phyloP scores from a whole-genome alignment of 306 rosid species.

The Morella rubra region DNA sequence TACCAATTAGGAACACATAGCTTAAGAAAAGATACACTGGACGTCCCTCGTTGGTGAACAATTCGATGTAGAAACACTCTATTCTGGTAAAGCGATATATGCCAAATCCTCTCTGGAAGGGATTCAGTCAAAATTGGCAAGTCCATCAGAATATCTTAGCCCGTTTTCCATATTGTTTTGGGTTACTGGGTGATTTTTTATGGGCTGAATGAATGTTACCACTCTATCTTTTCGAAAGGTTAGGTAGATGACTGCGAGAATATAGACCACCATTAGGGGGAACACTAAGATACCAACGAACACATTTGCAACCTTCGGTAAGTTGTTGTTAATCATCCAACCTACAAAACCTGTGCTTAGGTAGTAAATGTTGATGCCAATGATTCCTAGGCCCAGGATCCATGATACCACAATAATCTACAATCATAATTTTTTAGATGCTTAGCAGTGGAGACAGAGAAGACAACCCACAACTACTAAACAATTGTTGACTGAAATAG shows the following conservation, averaged over 20 bases:
- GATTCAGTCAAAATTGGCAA: constrained; percentile 21
- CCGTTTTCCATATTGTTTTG: constrained; percentile 64
- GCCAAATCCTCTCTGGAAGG: constrained; percentile 72
- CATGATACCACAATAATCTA: constrained; percentile 74
- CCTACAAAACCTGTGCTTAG: constrained; percentile 66
- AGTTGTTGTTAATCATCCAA: constrained; percentile 66
- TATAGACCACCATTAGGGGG: too few species aligned
- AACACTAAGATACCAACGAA: too few species aligned
- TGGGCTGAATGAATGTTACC: too few species aligned
- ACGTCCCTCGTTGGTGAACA: neutral
- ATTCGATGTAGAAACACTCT: too few species aligned
- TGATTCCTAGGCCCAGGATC: constrained; percentile 65
- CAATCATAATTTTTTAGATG: neutral
- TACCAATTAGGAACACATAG: too few species aligned
- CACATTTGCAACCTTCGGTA: too few species aligned
- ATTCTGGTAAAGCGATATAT: constrained; percentile 47
- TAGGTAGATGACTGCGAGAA: too few species aligned
- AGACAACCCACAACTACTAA: too few species aligned
- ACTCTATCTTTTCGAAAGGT: too few species aligned
- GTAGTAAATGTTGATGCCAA: constrained; percentile 75
- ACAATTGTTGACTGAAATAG: too few species aligned
- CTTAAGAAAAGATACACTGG: neutral
- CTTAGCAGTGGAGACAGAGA: too few species aligned
- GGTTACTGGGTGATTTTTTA: constrained; percentile 38
- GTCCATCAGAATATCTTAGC: constrained; percentile 21